Base-by-base conservation (phyloP, 805 yeast genomes). In the Candida sphagnicola region DNA sequence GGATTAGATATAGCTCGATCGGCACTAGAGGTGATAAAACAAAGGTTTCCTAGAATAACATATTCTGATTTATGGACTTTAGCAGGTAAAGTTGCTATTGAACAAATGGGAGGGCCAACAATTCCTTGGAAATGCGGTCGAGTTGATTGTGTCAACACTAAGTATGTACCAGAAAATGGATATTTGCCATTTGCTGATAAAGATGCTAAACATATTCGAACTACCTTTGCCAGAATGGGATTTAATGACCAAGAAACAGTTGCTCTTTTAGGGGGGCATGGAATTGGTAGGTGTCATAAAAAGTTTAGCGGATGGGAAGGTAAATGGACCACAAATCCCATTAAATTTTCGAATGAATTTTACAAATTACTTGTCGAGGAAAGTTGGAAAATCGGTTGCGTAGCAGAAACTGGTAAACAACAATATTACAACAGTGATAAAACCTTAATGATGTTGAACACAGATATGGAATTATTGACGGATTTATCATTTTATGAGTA, bases 291-390 rank as follows among this genome's bases (percentile, higher is more conserved):
- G 40, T 83, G 93, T 49, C 95, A 86, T 57, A 68, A 77, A 41
- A 57, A 72, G 46, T 76, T 80, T 44, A 77, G 88, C 16, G 95
- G 95, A 2, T 88, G 72, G 66, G 93, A 85, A 47, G 95, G 95
- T 11, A 89, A 91, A 44, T 87, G 95, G 95, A 90, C 91, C 28
- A 83, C 82, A 39, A 77, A 84, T 28, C 87, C 93, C 39, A 85
- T 83, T 21, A 61, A 69, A 46, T 83, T 88, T 57, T 71, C 81
- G 37, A 88, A 87, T 65, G 86, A 85, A 30, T 87, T 85, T 59
- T 87, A 63, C 44, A 55, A 49, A 31, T 48, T 43, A 3, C 40
- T 57, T 5, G 12, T 53, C 10, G 64, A 76, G 66, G 59, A 69
- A 74, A 40, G 71, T 28, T 64, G 85, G 56, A 47, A 38, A 70